Conservation (phyloP, 1,139 yeast genomes). For the Yamadazyma epiphylla region DNA sequence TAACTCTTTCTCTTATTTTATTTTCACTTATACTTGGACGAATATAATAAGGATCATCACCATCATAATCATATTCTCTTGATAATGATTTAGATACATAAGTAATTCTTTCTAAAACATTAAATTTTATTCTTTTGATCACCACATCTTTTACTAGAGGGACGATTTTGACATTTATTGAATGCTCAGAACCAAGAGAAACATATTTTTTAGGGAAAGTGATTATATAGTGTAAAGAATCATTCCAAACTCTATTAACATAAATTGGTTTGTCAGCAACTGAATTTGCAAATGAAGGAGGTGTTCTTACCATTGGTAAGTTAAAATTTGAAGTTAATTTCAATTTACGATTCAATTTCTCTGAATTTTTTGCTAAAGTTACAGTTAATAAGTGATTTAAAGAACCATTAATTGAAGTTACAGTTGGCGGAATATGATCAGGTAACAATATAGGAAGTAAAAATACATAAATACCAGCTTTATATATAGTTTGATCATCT, state of each 20-base stretch:
- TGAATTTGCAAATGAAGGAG: slow-evolving; percentile 74
- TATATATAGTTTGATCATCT: slow-evolving; percentile 21
- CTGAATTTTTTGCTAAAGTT: slow-evolving; percentile 29
- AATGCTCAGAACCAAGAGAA: slow-evolving; percentile 63
- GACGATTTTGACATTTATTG: slow-evolving; percentile 60
- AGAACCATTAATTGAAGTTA: slow-evolving; percentile 53
- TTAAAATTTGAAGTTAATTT: slow-evolving; percentile 28
- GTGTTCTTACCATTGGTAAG: slow-evolving; percentile 65
- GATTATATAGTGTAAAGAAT: slow-evolving; percentile 71
- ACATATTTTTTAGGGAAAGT: slow-evolving; percentile 74
- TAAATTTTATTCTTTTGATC: slow-evolving; percentile 69
- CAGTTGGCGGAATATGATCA: slow-evolving; percentile 67
- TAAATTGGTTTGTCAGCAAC: slow-evolving; percentile 78
- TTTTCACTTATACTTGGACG: slow-evolving; percentile 18
- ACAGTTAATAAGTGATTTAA: slow-evolving; percentile 34
- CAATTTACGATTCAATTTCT: slow-evolving; percentile 32
- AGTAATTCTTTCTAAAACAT: slow-evolving; percentile 67
- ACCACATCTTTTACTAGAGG: slow-evolving; percentile 68
- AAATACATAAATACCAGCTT: slow-evolving; percentile 80
- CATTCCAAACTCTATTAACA: slow-evolving; percentile 81
- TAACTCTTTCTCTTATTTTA: slow-evolving; percentile 47
- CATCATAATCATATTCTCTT: slow-evolving; percentile 56
- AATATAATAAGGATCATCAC: slow-evolving; percentile 37
- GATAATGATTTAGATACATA: slow-evolving; percentile 56
- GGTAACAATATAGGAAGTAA: slow-evolving; percentile 70